Base-by-base conservation (phyloP, 352 stramenopile genomes). In the Pythium myriotylum region DNA sequence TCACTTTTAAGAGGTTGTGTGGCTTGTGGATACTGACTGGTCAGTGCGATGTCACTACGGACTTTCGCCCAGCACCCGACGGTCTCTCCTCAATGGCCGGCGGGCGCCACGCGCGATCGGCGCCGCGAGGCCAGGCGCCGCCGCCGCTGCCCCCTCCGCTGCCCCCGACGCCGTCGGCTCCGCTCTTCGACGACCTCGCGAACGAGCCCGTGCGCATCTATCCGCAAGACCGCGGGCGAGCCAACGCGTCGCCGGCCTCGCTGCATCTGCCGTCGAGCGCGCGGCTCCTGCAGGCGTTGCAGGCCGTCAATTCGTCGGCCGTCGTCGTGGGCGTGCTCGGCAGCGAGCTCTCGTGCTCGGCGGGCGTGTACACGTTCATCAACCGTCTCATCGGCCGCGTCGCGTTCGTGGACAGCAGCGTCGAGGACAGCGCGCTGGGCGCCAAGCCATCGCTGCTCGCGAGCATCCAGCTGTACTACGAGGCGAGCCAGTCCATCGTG, bases 371-470 rank as follows among this genome's bases (percentile, higher is more conserved):
- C 46, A 64, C 76, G 39, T 82, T 91, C 42, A 65, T 76, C 23
- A 92, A 92, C 41, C 79, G 79, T 2, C 17, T 92, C 5, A 84
- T 92, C 7, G 81, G 83, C 8, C 79, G 70, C 42, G 65, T 59
- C 29, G 79, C 77, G 13, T 92, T 92, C 51, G 62, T 74, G 42
- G 67, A 79, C 17, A 50, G 50, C 32, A 51, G 33, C 19, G 12
- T 33, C 1, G 40, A 54, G 1, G 66, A 66, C 55, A 66, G 45
- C 40, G 66, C 66, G 16, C 47, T 68, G 24, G 37, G 33, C 7
- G 2, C 33, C 5, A 42, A 50, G 17, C 47, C 48, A 12, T 58
- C 54, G 23, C 43, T 60, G 14, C 43, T 65, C 4, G 71, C 77
- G 0, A 88, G 65, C 40, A 63, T 91, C 16, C 72, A 91, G 33